Base-by-base conservation (phyloP, 2,329 filamentous ascomycete genomes). In the Davidsoniella eucalypti region DNA sequence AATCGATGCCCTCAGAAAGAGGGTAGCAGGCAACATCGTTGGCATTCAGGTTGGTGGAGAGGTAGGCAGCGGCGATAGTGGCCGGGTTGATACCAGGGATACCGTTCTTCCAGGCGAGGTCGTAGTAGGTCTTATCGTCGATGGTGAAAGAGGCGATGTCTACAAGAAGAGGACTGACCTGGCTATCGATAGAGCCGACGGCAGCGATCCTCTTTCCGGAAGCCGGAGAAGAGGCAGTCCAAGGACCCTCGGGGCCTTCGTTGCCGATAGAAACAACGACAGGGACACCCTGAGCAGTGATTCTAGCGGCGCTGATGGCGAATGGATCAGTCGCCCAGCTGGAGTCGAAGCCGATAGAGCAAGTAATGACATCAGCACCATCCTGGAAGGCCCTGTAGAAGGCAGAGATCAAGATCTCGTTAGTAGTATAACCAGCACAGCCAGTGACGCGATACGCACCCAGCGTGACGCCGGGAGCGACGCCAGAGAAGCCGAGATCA, bases 101-200 rank as follows among this genome's bases (percentile, higher is more conserved):
- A 21, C 45, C 45, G 21, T 40, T 26, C 36, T 25, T n/a, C 45
- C 45, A 48, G 16, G 16, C 45, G 26, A 48, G 38, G 33, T 14
- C 16, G 3, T 7, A n/a, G n/a, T 39, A 29, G 16, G 9, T 23
- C 17, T 23, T 5, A n/a, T 39, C 60, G 49, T 66, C 61, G 25
- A 72, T 56, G 5, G 58, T 60, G 58, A 65, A 75, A n/a, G 59
- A 61, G 1, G 65, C 67, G 33, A 65, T 58, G 47, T 60, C 65
- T 16, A 69, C 58, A 2, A 76, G 58, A 1, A 63, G 56, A 0
- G 71, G 67, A 1, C 64, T 65, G 17, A 65, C 54, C 6, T 57
- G 58, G 55, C 70, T 75, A 56, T 76, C 70, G 51, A 71, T 65
- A 0, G 71, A 73, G 5, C 68, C 70, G 17, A 77, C 64, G 12